These are phyloP conservation scores for Sclerotinia nivalis DNA, from an alignment of 2,329 filamentous ascomycete genomes.

Conservation along the genomic window DNA sequence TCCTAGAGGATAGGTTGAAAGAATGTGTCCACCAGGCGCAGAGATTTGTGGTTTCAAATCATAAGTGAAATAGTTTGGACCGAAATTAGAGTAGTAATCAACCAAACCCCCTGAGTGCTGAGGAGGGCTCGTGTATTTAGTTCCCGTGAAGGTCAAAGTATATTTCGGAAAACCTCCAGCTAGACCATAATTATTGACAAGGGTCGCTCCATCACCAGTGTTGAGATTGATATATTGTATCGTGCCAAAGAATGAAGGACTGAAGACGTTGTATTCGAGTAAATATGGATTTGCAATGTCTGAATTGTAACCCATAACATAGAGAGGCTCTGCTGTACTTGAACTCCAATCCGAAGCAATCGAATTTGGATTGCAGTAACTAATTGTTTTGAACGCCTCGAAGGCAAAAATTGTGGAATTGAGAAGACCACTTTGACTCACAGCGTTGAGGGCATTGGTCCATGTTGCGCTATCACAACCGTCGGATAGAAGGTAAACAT, in stretches of 20 bases:
- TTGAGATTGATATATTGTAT: conserved; percentile 27
- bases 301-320: conserved; percentile 28
- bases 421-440: conserved; percentile 22
- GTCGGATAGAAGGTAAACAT: conserved; percentile 26
- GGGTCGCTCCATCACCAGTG: conserved; percentile 20
- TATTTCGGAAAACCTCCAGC: conserved; percentile 28
- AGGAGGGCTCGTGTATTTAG: conserved; percentile 9
- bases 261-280: conserved; percentile 28
- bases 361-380: conserved; percentile 22
- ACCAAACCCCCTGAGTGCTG: conserved; percentile 28
- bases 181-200: conserved; percentile 26
- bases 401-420: conserved; percentile 30
- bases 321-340: conserved; percentile 10
- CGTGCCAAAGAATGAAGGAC: conserved; percentile 25
- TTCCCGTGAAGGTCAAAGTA: conserved; percentile 24
- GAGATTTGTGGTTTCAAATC: conserved; percentile 33
- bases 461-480: conserved; percentile 26
- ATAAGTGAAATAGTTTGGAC: conserved; percentile 26
- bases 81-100: conserved; percentile 32
- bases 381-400: conserved; percentile 5
- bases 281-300: conserved; percentile 26
- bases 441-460: conserved; percentile 22
- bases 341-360: conserved; percentile 20
- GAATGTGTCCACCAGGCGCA: conserved; percentile 43
- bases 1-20: conserved; percentile 43